These are phyloP conservation scores for Colletotrichum cordylinicola DNA, from an alignment of 2,329 filamentous ascomycete species.

Conservation along the genomic window DNA sequence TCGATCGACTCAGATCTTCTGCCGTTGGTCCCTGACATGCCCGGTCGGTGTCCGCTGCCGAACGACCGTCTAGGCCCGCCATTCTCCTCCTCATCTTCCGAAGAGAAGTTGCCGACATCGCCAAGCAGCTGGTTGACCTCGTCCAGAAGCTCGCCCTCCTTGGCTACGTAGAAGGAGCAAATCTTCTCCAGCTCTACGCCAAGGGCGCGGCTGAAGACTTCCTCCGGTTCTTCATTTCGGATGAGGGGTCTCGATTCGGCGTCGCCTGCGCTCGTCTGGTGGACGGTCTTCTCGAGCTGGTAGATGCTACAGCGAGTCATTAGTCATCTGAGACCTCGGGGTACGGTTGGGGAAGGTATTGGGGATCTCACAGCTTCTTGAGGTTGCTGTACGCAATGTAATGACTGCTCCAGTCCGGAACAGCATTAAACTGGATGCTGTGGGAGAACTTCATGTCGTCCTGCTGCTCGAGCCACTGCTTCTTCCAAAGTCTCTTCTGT, in stretches of 20 bases:
- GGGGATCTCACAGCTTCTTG: conserved; percentile 84
- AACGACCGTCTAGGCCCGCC: conserved; percentile 13
- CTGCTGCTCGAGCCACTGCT: conserved; percentile 71
- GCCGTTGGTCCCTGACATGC: conserved; percentile 44
- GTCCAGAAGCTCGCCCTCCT: conserved; percentile 85
- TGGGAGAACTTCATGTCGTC: conserved; percentile 99
- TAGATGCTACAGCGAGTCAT: conserved; percentile 73
- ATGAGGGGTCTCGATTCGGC: conserved; percentile 87
- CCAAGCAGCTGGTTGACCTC: conserved; percentile 79
- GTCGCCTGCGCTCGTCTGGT: conserved; percentile 70
- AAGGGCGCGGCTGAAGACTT: conserved; percentile 80
- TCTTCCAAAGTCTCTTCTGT: conserved; percentile 65
- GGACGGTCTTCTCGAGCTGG: conserved; percentile 84
- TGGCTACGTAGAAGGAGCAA: conserved; percentile 85
- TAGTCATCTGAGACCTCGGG: not conserved
- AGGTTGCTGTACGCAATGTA: conserved; percentile 99
- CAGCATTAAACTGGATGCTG: conserved; percentile 98
- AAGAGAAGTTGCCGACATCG: conserved; percentile 73
- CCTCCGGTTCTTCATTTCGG: conserved; percentile 75
- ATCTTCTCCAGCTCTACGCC: conserved; percentile 95
- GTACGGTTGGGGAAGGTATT: not conserved
- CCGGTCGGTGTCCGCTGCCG: conserved; percentile 25
- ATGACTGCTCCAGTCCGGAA: conserved; percentile 98
- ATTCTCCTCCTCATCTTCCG: conserved; percentile 41
- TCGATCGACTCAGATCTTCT: conserved; percentile 51